These are phyloP conservation scores for Mixia osmundae DNA, from an alignment of 1,284 basidiomycete species.

Conservation along the genomic window DNA sequence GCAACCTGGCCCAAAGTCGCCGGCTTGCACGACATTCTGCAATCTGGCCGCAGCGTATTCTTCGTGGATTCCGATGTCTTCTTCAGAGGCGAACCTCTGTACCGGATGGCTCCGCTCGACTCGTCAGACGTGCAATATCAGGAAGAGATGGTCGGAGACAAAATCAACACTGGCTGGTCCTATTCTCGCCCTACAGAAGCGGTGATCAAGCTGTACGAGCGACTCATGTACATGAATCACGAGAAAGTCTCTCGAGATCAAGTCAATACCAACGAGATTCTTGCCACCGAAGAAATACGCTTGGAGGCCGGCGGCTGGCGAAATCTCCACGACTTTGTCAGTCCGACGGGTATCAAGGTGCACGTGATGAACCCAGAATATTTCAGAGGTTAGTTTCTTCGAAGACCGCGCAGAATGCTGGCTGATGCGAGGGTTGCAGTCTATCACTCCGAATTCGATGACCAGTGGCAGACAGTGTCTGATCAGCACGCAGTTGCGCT, in stretches of 20 bases:
- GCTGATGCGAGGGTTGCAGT: too few species aligned
- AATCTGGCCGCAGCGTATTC: slow-evolving; percentile 6
- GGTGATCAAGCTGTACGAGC: slow-evolving; percentile 4
- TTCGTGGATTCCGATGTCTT: slow-evolving; percentile 10
- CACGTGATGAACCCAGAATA: too few species aligned
- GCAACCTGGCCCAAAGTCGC: slow-evolving; percentile 8
- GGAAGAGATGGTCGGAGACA: slow-evolving; percentile 5
- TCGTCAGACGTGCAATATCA: slow-evolving; percentile 6
- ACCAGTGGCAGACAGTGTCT: too few species aligned
- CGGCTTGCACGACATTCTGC: slow-evolving; percentile 8
- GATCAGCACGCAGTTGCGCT: too few species aligned
- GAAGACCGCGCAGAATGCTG: too few species aligned
- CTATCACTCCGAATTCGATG: too few species aligned
- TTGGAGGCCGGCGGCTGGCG: too few species aligned
- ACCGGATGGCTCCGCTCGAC: slow-evolving; percentile 4
- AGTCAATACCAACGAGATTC: slow-evolving; percentile 5
- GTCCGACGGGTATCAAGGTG: too few species aligned
- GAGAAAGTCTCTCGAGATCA: slow-evolving; percentile 5
- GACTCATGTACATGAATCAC: slow-evolving; percentile 7
- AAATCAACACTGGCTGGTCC: slow-evolving; percentile 9
- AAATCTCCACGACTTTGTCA: too few species aligned
- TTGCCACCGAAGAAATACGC: slow-evolving; percentile 2
- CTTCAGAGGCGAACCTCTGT: slow-evolving; percentile 6
- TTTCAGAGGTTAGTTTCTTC: too few species aligned
- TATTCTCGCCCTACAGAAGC: slow-evolving; percentile 3